phyloP scores from a whole-genome alignment of 345 rosid species.

The Hibiscus syriacus region DNA sequence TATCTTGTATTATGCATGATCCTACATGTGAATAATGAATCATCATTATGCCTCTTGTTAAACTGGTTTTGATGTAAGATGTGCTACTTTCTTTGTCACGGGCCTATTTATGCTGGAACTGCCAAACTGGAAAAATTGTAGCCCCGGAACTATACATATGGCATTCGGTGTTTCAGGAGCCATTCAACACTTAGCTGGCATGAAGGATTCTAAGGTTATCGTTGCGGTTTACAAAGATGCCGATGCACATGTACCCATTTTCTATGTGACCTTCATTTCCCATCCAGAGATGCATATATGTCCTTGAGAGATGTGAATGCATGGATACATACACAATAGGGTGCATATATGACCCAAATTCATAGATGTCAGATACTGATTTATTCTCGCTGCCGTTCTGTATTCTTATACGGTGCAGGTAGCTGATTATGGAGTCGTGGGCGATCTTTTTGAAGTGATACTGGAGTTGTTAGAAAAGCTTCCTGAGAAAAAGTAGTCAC shows the following conservation, averaged over 20 bases:
- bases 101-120: constrained; percentile 98
- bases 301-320: background rate
- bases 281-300: background rate
- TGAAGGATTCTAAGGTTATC: constrained; percentile 90
- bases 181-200: constrained; percentile 97
- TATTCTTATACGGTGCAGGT: constrained; percentile 37
- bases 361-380: background rate
- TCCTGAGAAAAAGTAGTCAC: constrained; percentile 55
- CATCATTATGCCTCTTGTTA: background rate
- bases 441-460: constrained; percentile 79
- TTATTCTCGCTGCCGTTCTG: background rate
- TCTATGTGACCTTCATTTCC: constrained; percentile 48
- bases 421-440: constrained; percentile 87
- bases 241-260: constrained; percentile 93
- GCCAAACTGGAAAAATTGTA: constrained; percentile 98
- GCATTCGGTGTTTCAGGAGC: too few species aligned
- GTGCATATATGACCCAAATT: background rate
- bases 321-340: background rate
- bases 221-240: constrained; percentile 95
- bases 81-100: constrained; percentile 51
- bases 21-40: background rate
- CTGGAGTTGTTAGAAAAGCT: constrained; percentile 77
- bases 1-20: background rate
- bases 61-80: constrained; percentile 7
- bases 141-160: constrained; percentile 90